A percentile compares a stretch with the other conserved stretches of the same genome.
These are phyloP conservation scores for Metschnikowia lachancei DNA, from an alignment of 805 yeast genomes.

Conservation along the genomic window DNA sequence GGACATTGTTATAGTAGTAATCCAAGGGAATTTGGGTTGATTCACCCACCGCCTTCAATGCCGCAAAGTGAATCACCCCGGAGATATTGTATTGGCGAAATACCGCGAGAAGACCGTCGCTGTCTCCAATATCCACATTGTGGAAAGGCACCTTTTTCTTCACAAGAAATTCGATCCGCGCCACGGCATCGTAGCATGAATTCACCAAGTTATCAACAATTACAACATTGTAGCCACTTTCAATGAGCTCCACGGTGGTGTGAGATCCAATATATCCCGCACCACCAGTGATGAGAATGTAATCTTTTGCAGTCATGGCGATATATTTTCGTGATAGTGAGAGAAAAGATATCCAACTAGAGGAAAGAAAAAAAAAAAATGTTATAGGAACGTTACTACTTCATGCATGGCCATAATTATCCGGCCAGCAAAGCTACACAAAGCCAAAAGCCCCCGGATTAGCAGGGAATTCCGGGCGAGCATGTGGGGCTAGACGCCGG, in stretches of 20 bases:
- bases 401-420: too few relatives aligned
- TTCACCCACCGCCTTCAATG: constrained; percentile 81
- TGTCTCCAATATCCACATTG: constrained; percentile 55
- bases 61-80: constrained; percentile 77
- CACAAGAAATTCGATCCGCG: constrained; percentile 57
- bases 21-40: constrained; percentile 62
- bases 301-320: constrained; percentile 15
- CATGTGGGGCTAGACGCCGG: too few relatives aligned
- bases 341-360: not conserved
- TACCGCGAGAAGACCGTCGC: constrained; percentile 45
- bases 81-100: constrained; percentile 49
- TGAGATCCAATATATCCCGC: constrained; percentile 88
- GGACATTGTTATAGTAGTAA: constrained; percentile 67
- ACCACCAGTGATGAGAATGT: constrained; percentile 76
- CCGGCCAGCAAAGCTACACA: too few relatives aligned
- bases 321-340: not conserved
- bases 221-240: constrained; percentile 65
- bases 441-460: too few relatives aligned
- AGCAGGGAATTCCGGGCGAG: too few relatives aligned
- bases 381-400: too few relatives aligned
- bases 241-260: constrained; percentile 61
- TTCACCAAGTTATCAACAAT: constrained; percentile 68
- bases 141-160: constrained; percentile 51
- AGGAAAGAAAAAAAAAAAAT: not conserved
- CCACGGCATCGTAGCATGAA: constrained; percentile 63